These are phyloP conservation scores for Smittium culicis DNA, from an alignment of 371 early-diverging fungal species.

Conservation along the genomic window DNA sequence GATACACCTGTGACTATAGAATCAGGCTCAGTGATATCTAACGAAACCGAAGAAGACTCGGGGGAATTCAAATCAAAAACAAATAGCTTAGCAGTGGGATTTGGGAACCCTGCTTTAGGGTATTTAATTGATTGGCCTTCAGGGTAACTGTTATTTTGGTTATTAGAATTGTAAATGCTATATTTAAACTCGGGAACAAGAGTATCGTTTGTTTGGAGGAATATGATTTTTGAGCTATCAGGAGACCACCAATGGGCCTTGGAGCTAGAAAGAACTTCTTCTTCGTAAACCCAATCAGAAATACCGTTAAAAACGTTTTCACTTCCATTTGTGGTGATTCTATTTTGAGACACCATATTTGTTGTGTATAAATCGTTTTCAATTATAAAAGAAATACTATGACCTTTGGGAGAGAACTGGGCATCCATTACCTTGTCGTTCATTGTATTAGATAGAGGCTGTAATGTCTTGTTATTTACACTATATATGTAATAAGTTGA, in stretches of 20 bases:
- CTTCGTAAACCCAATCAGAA: slow-evolving; percentile 97
- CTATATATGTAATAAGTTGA: slow-evolving; percentile 66
- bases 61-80: slow-evolving; percentile 36
- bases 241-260: slow-evolving; percentile 85
- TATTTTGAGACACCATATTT: slow-evolving; percentile 45
- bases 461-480: slow-evolving; percentile 36
- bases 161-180: slow-evolving; percentile 44
- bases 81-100: slow-evolving; percentile 66
- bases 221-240: slow-evolving; percentile 63
- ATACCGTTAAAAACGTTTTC: slow-evolving; percentile 78
- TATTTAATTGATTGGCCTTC: slow-evolving; percentile 58
- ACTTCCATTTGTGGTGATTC: slow-evolving; percentile 75
- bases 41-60: not conserved
- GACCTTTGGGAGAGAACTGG: slow-evolving; percentile 66
- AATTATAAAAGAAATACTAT: slow-evolving; percentile 64
- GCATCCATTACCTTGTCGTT: slow-evolving; percentile 42
- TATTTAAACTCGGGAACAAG: slow-evolving; percentile 62
- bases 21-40: slow-evolving; percentile 52
- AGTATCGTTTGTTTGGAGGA: slow-evolving; percentile 71
- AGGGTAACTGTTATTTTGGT: slow-evolving; percentile 45
- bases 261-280: slow-evolving; percentile 63
- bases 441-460: slow-evolving; percentile 37
- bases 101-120: slow-evolving; percentile 79
- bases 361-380: slow-evolving; percentile 75
- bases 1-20: slow-evolving; percentile 61